phyloP scores from a whole-genome alignment of 495 filamentous ascomycete genomes.

The Hypoxylon perforatum region DNA sequence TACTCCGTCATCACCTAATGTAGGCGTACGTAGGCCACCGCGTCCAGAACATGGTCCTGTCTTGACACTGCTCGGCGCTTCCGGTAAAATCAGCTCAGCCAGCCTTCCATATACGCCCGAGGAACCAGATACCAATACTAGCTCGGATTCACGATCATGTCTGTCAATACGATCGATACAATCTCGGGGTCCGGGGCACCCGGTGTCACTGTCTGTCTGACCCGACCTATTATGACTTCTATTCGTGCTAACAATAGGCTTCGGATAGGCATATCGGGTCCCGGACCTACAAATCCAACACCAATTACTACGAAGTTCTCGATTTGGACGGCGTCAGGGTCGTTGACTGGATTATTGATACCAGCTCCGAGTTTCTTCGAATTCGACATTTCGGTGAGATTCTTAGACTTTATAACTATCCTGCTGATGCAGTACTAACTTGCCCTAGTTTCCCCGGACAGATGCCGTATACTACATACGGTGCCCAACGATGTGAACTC shows the following conservation, averaged over 20 bases:
- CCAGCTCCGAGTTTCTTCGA: neutral
- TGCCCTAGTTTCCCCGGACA: conserved; percentile 18
- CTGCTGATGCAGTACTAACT: conserved; percentile 2
- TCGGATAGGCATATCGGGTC: conserved; percentile 18
- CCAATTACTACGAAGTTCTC: conserved; percentile 8
- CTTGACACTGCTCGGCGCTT: conserved; percentile 13
- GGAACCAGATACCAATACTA: conserved; percentile 1
- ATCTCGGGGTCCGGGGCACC: conserved; percentile 6
- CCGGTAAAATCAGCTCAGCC: neutral
- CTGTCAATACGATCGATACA: conserved; percentile 6
- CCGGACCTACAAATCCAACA: conserved; percentile 16
- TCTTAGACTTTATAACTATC: neutral
- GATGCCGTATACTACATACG: conserved; percentile 28
- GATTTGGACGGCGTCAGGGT: conserved; percentile 10
- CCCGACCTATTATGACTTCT: neutral
- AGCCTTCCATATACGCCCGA: neutral
- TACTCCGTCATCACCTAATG: neutral
- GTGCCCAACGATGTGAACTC: conserved; percentile 26
- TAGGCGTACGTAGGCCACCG: neutral
- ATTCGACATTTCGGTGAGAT: conserved; percentile 25
- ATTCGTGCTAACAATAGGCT: conserved; percentile 3
- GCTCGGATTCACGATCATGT: neutral
- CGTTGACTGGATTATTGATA: conserved; percentile 30
- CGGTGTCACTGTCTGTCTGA: conserved; percentile 22
- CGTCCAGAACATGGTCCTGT: conserved; percentile 15